Evolutionary conservation across 1,139 yeast genomes (phyloP).

Genomic region (Yamadazyma diddensiae): DNA sequence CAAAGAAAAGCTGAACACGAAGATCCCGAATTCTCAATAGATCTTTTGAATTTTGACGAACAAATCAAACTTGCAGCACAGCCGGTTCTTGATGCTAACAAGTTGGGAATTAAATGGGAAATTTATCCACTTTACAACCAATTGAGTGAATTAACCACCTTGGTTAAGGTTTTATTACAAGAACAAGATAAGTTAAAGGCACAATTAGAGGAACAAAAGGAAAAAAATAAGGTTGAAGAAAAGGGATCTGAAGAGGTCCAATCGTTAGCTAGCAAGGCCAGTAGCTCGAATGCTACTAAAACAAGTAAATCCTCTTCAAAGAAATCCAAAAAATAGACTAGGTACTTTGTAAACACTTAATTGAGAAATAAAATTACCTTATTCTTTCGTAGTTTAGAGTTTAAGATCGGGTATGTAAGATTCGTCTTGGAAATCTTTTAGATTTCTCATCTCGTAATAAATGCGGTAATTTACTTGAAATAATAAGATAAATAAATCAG

Average conservation of each 20-base stretch:
- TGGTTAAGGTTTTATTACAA: constrained; percentile 40
- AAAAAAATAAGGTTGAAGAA: constrained; percentile 1
- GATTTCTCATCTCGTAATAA: too few species aligned
- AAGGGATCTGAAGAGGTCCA: constrained; percentile 2
- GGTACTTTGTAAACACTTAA: too few species aligned
- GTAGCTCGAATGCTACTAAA: neutral
- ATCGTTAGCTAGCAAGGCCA: constrained; percentile 1
- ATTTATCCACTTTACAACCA: constrained; percentile 52
- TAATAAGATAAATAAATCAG: too few species aligned
- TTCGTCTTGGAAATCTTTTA: too few species aligned
- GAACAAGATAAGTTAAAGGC: constrained; percentile 40
- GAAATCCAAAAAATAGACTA: constrained; percentile 1
- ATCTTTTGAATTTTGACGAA: constrained; percentile 45
- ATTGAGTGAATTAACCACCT: constrained; percentile 40
- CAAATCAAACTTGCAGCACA: constrained; percentile 50
- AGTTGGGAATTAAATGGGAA: constrained; percentile 66
- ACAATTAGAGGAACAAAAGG: constrained; percentile 7
- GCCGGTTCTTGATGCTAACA: constrained; percentile 55
- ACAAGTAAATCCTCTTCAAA: neutral
- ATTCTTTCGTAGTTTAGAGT: too few species aligned
- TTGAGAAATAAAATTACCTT: too few species aligned
- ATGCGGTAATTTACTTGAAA: too few species aligned
- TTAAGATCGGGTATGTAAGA: too few species aligned
- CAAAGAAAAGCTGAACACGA: constrained; percentile 65
- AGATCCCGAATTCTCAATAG: constrained; percentile 66